Evolutionary conservation across 805 yeast genomes (phyloP).

Genomic region (Myxozyma mucilagina): DNA sequence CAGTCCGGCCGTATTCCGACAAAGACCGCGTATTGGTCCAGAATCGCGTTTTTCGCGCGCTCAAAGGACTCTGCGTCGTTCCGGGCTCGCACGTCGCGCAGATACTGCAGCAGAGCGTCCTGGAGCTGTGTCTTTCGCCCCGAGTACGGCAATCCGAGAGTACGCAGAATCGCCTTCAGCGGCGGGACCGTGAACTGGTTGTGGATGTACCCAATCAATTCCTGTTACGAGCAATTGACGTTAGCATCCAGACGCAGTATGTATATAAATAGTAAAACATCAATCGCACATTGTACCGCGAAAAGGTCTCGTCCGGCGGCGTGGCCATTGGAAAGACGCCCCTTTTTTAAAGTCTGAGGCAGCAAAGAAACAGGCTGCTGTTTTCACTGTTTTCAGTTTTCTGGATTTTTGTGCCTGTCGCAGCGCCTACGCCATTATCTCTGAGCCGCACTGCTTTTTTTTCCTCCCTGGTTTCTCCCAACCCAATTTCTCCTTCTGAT

Average conservation of each 20-base stretch:
- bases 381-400: background rate
- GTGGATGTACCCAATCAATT: constrained; percentile 22
- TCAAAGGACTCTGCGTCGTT: constrained; percentile 4
- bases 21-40: constrained; percentile 6
- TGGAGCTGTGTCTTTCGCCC: constrained; percentile 66
- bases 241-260: background rate
- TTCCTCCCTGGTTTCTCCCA: background rate
- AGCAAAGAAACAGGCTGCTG: no score
- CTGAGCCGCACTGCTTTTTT: background rate
- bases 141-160: constrained; percentile 48
- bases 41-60: constrained; percentile 1
- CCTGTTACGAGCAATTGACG: constrained; percentile 4
- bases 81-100: constrained; percentile 35
- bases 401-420: background rate
- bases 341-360: no score
- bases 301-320: constrained; percentile 3
- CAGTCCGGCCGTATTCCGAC: constrained; percentile 13
- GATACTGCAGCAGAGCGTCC: constrained; percentile 52
- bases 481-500: background rate
- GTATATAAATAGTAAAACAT: background rate
- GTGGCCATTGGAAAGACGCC: background rate
- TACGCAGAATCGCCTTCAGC: constrained; percentile 37
- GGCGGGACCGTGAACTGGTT: constrained; percentile 36
- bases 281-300: background rate
- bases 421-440: background rate